Percentiles rank a stretch among this genome's conserved stretches.
These are phyloP conservation scores for Phaeodactylum tricornutum DNA, from an alignment of 108 stramenopile species.

Conservation along the genomic window DNA sequence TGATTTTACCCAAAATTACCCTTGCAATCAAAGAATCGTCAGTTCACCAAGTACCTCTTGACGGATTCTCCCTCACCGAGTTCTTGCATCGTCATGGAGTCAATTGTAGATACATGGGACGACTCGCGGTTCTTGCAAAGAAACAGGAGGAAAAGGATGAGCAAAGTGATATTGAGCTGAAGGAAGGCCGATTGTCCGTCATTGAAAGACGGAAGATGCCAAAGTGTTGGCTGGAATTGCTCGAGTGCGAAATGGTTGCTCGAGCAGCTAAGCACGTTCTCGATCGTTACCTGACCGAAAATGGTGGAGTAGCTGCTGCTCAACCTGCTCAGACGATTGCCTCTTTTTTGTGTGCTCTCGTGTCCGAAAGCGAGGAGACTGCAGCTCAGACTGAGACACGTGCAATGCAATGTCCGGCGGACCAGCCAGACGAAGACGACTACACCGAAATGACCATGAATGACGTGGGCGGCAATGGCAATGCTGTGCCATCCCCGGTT, in stretches of 20 bases:
- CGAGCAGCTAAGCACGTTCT: constrained; percentile 87
- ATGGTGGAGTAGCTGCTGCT: constrained; percentile 30
- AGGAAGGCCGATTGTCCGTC: constrained; percentile 21
- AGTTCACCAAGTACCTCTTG: constrained; percentile 46
- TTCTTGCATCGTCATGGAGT: constrained; percentile 85
- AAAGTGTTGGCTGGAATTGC: constrained; percentile 83
- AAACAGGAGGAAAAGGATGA: constrained; percentile 68
- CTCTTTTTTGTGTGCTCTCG: constrained; percentile 79
- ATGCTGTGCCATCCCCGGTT: constrained; percentile 16
- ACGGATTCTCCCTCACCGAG: constrained; percentile 76
- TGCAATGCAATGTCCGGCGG: constrained; percentile 18
- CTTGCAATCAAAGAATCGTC: constrained; percentile 48
- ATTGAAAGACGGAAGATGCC: constrained; percentile 66
- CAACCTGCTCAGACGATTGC: constrained; percentile 73
- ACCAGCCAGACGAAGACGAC: constrained; percentile 42
- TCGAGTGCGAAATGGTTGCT: constrained; percentile 96
- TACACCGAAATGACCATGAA: constrained; percentile 32
- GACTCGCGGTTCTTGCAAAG: constrained; percentile 67
- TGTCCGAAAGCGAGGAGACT: constrained; percentile 72
- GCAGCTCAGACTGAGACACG: constrained; percentile 68
- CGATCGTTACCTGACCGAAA: constrained; percentile 51
- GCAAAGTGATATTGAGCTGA: constrained; percentile 28
- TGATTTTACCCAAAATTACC: constrained; percentile 68
- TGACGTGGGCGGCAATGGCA: constrained; percentile 30
- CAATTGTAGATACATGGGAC: constrained; percentile 93